Conservation (phyloP, 2,329 filamentous ascomycete species). For the Colletotrichum sp. region DNA sequence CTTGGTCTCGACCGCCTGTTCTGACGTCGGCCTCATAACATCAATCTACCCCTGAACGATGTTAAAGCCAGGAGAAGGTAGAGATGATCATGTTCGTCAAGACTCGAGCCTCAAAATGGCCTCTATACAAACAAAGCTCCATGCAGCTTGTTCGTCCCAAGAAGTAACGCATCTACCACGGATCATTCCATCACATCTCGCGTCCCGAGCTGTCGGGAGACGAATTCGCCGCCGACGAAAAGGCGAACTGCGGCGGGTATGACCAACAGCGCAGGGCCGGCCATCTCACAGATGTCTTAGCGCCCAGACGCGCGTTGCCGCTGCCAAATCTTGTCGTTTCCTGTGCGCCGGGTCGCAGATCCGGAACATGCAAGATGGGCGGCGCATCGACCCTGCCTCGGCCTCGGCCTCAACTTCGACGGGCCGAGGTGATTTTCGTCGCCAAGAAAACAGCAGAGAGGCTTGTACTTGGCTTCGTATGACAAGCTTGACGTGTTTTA, state of each 20-base stretch:
- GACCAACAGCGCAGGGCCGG: not conserved
- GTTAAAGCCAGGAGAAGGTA: not conserved
- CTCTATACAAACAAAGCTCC: not conserved
- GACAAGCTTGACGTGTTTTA: not conserved
- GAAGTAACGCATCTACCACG: not conserved
- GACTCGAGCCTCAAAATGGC: not conserved
- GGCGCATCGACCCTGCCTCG: not conserved
- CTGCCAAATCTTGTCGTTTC: not conserved
- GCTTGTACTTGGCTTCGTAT: not conserved
- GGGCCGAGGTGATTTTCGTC: not conserved
- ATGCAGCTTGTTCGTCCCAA: not conserved
- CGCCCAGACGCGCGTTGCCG: not conserved
- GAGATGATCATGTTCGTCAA: not conserved
- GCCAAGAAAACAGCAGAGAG: not conserved
- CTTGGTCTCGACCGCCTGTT: accelerated
- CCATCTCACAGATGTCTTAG: not conserved
- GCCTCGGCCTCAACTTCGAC: not conserved
- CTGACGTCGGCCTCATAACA: not conserved
- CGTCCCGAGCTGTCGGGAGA: not conserved
- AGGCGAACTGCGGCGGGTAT: not conserved
- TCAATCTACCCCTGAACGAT: not conserved
- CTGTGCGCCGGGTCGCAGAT: not conserved
- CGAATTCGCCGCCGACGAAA: not conserved
- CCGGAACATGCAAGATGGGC: not conserved
- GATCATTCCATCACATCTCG: not conserved